phyloP scores from a whole-genome alignment of 139 green algal species.

The Chlorella vulgaris region DNA sequence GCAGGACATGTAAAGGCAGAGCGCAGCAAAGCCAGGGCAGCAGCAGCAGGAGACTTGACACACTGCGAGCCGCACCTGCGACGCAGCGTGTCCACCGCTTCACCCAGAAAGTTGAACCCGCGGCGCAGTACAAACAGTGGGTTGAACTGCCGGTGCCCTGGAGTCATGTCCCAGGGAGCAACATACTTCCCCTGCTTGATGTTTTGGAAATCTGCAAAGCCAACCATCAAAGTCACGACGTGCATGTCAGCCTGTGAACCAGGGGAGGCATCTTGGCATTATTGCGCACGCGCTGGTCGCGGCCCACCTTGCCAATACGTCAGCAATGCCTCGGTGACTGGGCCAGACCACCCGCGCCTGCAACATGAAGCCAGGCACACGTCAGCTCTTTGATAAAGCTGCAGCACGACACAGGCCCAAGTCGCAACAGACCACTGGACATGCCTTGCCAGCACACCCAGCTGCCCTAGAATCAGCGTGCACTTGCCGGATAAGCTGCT shows the following conservation, averaged over 20 bases:
- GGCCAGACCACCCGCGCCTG: slow-evolving; percentile 32
- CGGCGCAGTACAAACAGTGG: slow-evolving; percentile 62
- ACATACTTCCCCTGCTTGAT: slow-evolving; percentile 55
- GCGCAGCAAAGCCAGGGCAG: neutral
- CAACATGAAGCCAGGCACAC: neutral
- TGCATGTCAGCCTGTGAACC: neutral
- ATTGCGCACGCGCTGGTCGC: neutral
- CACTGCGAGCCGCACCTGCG: neutral
- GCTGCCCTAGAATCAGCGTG: neutral
- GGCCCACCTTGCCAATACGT: neutral
- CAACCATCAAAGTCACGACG: too few species aligned
- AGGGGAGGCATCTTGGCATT: neutral
- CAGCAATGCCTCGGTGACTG: slow-evolving; percentile 39
- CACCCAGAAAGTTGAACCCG: slow-evolving; percentile 53
- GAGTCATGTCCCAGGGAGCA: slow-evolving; percentile 86
- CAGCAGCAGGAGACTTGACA: neutral
- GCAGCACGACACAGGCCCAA: too few species aligned
- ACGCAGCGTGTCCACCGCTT: slow-evolving; percentile 63
- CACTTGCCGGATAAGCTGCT: slow-evolving; percentile 9
- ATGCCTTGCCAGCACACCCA: neutral
- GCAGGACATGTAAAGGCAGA: too few species aligned
- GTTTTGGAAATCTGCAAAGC: slow-evolving; percentile 3
- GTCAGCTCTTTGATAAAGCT: neutral
- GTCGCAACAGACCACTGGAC: too few species aligned
- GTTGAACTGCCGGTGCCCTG: slow-evolving; percentile 79